Evolutionary conservation across 257 asterid species (phyloP).

Genomic region (Paulownia fortunei): DNA sequence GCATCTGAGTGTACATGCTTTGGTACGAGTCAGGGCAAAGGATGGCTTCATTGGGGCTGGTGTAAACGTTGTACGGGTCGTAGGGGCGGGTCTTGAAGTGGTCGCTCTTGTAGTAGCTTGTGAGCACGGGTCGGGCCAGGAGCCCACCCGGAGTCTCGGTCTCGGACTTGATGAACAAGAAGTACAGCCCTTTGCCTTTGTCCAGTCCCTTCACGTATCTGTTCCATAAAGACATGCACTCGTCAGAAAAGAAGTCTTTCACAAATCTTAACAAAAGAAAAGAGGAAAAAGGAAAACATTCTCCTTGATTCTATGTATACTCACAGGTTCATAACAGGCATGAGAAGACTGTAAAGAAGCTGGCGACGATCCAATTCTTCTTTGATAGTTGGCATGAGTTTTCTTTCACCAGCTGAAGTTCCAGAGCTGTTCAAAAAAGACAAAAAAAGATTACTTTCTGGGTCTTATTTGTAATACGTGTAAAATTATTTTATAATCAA

Average conservation of each 20-base stretch:
- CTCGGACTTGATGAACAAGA: conserved; percentile 83
- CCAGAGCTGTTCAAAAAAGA: conserved; percentile 39
- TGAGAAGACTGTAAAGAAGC: conserved; percentile 94
- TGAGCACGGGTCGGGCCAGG: conserved; percentile 89
- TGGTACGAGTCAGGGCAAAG: conserved; percentile 94
- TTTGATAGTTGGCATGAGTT: conserved; percentile 89
- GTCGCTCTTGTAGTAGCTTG: conserved; percentile 97
- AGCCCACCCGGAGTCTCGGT: conserved; percentile 94
- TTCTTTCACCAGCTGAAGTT: conserved; percentile 98
- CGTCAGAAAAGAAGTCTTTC: conserved; percentile 31
- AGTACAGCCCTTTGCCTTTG: conserved; percentile 93
- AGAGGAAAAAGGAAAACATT: too few species aligned
- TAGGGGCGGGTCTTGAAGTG: conserved; percentile 92
- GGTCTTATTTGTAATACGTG: background rate
- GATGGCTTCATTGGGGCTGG: conserved; percentile 93
- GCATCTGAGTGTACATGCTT: conserved; percentile 97
- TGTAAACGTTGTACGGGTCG: conserved; percentile 95
- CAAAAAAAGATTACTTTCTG: background rate
- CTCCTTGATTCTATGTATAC: too few species aligned
- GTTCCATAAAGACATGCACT: conserved; percentile 45
- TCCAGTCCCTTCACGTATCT: conserved; percentile 92
- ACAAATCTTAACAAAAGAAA: background rate
- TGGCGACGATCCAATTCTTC: conserved; percentile 97
- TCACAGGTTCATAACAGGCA: conserved; percentile 98
- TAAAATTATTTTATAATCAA: too few species aligned